Base-by-base conservation (phyloP, 768 basidiomycete genomes). In the Cyathus striatus region DNA sequence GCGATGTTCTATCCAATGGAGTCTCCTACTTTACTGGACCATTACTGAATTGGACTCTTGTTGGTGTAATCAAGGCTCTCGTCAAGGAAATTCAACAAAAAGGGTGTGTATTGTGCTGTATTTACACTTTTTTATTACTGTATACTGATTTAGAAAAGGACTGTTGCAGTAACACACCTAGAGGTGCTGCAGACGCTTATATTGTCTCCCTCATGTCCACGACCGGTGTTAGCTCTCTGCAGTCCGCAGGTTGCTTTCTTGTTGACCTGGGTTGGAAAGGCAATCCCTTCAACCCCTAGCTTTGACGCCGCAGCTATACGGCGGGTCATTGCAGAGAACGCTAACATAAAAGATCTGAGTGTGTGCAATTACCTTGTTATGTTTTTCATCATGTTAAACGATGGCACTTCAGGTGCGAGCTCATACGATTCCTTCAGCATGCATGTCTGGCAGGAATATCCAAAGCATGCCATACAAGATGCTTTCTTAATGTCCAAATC, bases 41-140 rank as follows among this genome's bases (percentile, higher is more conserved):
- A 0, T 64, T 90, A 16, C 68, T 91, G 30, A 81, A 77, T 48
- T 91, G 89, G 89, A 89, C 87, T 0, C 71, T 90, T 4, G 80
- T 83, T 2, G 85, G 86, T 2, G 79, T 90, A 9, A 69, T 89
- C 42, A 76, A 75, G 56, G 75, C 72, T 1, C 67, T 90, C 43
- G 58, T 80, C 21, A 69, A 64, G 45, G 85, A 90, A 40, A 70
- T 87, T 27, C 70, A 78, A 42, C 67, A 70, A 23, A 70, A 62
- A 46, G 67, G 67, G 86, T 86, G 51, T 51, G 71, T n/a, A 53
- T 38, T 6, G 14, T 16, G 12, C 16, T n/a, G 22, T 18, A 9
- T 13, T 37, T 9, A 21, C 10, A 10, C n/a, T n/a, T n/a, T n/a
- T n/a, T n/a, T n/a, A n/a, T n/a, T n/a, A n/a, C n/a, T n/a, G n/a